Percentiles rank a stretch among this genome's conserved stretches.
These are phyloP conservation scores for Eucalyptus cloeziana DNA, from an alignment of 345 rosid genomes.

Conservation along the genomic window DNA sequence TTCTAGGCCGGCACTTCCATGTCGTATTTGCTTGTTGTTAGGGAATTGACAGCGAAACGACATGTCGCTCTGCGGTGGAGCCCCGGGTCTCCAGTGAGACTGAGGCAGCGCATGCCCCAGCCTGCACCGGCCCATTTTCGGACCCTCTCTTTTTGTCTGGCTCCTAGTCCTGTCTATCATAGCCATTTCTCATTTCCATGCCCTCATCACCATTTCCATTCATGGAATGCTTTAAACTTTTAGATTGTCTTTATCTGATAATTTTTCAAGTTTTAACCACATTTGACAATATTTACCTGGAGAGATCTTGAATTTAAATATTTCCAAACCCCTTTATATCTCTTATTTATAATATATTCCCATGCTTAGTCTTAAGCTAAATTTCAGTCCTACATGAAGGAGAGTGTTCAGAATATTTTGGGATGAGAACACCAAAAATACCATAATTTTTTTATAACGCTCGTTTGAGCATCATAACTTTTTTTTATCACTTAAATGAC, in stretches of 20 bases:
- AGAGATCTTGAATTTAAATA: neutral
- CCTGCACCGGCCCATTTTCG: neutral
- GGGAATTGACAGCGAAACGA: neutral
- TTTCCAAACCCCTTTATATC: neutral
- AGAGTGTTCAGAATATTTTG: neutral
- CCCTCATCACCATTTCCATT: neutral
- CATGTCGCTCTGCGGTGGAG: neutral
- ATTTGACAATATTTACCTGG: neutral
- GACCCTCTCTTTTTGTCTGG: neutral
- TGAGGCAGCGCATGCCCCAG: neutral
- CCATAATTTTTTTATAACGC: rapidly evolving
- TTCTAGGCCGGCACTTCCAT: neutral
- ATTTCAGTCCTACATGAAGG: rapidly evolving
- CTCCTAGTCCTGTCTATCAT: neutral
- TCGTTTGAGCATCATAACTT: too few species aligned
- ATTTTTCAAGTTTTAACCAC: neutral
- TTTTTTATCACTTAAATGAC: too few species aligned
- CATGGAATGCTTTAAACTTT: neutral
- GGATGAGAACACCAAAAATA: too few species aligned
- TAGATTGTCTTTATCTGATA: neutral
- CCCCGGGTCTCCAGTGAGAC: neutral
- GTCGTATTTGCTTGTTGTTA: neutral
- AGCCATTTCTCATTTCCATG: neutral
- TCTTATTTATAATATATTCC: neutral
- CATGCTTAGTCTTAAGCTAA: neutral